Percentiles rank a stretch among this genome's conserved stretches.
Evolutionary conservation across 75 land plant species (phyloP).

Genomic region (Ceratopteris richardii): DNA sequence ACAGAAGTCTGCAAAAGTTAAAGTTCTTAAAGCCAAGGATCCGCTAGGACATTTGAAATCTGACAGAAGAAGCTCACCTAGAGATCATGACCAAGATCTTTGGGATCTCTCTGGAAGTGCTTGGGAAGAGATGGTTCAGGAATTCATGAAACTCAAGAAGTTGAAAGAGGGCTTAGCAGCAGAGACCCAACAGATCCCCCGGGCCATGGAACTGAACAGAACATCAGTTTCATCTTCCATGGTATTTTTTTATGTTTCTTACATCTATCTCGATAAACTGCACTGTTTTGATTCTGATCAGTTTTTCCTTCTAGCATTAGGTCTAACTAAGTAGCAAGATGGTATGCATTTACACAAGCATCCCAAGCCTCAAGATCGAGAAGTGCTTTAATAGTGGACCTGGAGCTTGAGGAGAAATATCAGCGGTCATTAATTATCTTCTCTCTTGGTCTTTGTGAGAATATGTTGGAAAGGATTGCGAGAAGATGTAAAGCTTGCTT

Average conservation of each 20-base stretch:
- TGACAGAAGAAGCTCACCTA: too few relatives aligned
- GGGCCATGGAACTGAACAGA: too few relatives aligned
- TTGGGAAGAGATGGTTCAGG: conserved; percentile 1
- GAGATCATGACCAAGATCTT: neutral
- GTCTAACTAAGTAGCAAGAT: too few relatives aligned
- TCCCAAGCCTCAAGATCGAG: too few relatives aligned
- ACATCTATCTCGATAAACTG: too few relatives aligned
- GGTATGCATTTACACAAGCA: too few relatives aligned
- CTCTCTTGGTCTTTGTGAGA: conserved; percentile 60
- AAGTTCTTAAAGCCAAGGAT: too few relatives aligned
- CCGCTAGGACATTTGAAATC: too few relatives aligned
- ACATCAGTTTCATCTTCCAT: neutral
- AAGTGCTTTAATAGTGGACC: neutral
- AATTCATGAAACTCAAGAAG: neutral
- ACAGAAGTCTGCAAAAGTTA: too few relatives aligned
- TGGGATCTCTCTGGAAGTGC: neutral
- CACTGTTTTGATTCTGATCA: too few relatives aligned
- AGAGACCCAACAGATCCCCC: neutral
- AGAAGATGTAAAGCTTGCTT: conserved; percentile 72
- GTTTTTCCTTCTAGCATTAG: too few relatives aligned
- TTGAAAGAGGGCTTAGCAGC: neutral
- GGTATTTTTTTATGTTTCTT: neutral
- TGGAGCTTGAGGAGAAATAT: conserved; percentile 8
- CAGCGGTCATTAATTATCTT: conserved; percentile 59
- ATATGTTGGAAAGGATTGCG: conserved; percentile 50